Conservation (phyloP, 2,329 filamentous ascomycete species). For the Fusarium keratoplasticum region DNA sequence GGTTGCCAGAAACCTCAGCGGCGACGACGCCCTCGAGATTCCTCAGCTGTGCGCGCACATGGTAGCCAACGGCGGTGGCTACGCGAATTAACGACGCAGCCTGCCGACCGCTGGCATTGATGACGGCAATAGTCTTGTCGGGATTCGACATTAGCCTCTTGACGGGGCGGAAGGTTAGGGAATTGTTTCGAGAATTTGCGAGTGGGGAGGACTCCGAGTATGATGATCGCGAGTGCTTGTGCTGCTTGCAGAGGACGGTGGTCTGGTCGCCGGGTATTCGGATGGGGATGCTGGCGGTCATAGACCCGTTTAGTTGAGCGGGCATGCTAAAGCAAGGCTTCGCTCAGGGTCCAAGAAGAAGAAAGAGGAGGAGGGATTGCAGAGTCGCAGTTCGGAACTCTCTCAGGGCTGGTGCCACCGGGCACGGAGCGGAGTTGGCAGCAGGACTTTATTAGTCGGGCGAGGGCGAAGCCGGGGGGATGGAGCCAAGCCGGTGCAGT, state of each 20-base stretch:
- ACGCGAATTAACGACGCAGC: slow-evolving; percentile 95
- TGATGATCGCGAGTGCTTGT: slow-evolving; percentile 72
- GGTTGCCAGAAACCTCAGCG: slow-evolving; percentile 83
- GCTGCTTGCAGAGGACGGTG: slow-evolving; percentile 55
- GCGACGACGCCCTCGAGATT: slow-evolving; percentile 90
- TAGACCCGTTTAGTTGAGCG: slow-evolving; percentile 54
- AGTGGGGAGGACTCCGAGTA: slow-evolving; percentile 71
- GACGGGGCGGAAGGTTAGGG: slow-evolving; percentile 68
- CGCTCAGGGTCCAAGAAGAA: slow-evolving; percentile 32
- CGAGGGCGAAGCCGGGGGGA: slow-evolving; percentile 18
- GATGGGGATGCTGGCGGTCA: slow-evolving; percentile 53
- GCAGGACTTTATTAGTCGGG: slow-evolving; percentile 39
- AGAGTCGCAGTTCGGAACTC: slow-evolving; percentile 25
- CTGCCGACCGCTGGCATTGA: slow-evolving; percentile 96
- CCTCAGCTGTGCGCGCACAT: slow-evolving; percentile 90
- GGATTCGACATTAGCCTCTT: slow-evolving; percentile 70
- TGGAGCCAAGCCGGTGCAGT: slow-evolving; percentile 38
- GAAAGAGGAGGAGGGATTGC: slow-evolving; percentile 31
- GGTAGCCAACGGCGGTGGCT: slow-evolving; percentile 92
- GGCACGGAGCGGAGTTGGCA: slow-evolving; percentile 32
- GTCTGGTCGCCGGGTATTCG: slow-evolving; percentile 52
- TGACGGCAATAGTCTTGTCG: slow-evolving; percentile 88
- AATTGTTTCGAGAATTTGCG: slow-evolving; percentile 67
- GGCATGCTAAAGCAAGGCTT: slow-evolving; percentile 50
- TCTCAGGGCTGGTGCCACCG: slow-evolving; percentile 30